Base-by-base conservation (phyloP, 2,329 filamentous ascomycete genomes). In the Beauveria medogensis region DNA sequence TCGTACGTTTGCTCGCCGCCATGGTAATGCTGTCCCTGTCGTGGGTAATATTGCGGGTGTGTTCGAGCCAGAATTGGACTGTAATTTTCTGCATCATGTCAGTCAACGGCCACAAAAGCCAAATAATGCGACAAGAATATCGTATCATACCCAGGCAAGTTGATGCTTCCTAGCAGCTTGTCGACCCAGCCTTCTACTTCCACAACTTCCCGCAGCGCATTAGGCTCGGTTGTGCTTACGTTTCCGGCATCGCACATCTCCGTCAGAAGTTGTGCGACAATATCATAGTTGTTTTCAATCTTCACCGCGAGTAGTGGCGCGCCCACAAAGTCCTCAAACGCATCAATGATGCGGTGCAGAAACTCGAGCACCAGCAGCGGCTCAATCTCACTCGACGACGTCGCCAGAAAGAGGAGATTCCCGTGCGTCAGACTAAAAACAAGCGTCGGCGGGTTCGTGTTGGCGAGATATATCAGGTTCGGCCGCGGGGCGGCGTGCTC, bases 201-300 rank as follows among this genome's bases (percentile, higher is more conserved):
- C 16, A 99, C 91, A 16, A 93, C 81, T 71, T 99, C 94, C 68
- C 91, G 84, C 69, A 99, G 76, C 22, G 92, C 91, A 78, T 99
- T 97, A 10, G 90, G 89, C 73, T 99, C 94, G 1, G 93, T 97
- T 61, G 91, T 96, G 69, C 84, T 89, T 41, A 97, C 82, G n/a
- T 87, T 83, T 18, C 94, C 94, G 46, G 87, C 91, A 79, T 99
- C 94, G 72, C 94, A 97, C 89, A 99, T 96, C 76, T 99, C 94
- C 64, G 87, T 91, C 62, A 97, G 80, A 28, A 99, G 78, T 76
- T 99, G 94, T 20, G 92, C 92, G 40, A 95, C 89, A 30, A 97
- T 88, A 83, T 97, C 91, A 75, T 97, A 97, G 74, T 86, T 92
- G 66, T 80, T 83, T 74, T 97, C 92, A 65, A 99, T 88, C 78